phyloP scores from a whole-genome alignment of 805 yeast genomes.

The Myxozyma lipomycoides region DNA sequence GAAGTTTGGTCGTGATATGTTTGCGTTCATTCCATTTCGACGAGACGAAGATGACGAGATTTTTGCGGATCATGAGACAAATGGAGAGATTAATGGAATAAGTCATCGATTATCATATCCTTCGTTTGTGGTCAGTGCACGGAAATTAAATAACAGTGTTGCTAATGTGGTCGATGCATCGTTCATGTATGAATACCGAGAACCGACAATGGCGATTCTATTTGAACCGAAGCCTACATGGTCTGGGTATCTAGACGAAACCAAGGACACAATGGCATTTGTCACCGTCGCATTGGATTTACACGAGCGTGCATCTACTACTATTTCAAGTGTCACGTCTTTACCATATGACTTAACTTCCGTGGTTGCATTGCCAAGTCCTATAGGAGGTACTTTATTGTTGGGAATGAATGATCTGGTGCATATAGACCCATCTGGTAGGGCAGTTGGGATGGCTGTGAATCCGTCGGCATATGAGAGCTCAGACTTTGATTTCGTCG shows the following conservation, averaged over 20 bases:
- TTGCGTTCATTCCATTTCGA: slow-evolving; percentile 68
- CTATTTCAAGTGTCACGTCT: slow-evolving; percentile 59
- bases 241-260: slow-evolving; percentile 67
- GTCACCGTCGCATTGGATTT: slow-evolving; percentile 67
- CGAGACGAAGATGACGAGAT: slow-evolving; percentile 37
- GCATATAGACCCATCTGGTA: slow-evolving; percentile 77
- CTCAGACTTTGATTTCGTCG: slow-evolving; percentile 43
- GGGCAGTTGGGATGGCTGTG: slow-evolving; percentile 57
- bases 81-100: slow-evolving; percentile 24
- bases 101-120: slow-evolving; percentile 48
- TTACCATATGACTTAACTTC: slow-evolving; percentile 72
- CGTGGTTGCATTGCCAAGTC: slow-evolving; percentile 59
- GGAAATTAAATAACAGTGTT: slow-evolving; percentile 54
- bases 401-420: slow-evolving; percentile 74
- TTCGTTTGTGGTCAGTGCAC: slow-evolving; percentile 55
- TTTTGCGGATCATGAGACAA: slow-evolving; percentile 18
- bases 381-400: slow-evolving; percentile 64
- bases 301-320: slow-evolving; percentile 53
- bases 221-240: slow-evolving; percentile 60
- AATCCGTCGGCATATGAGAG: slow-evolving; percentile 49
- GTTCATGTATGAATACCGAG: slow-evolving; percentile 69
- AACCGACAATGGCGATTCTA: slow-evolving; percentile 74
- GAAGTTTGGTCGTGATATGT: slow-evolving; percentile 54
- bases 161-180: slow-evolving; percentile 64
- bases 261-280: slow-evolving; percentile 59